Conservation (phyloP, 345 rosid genomes). For the Pugionium cornutum region DNA sequence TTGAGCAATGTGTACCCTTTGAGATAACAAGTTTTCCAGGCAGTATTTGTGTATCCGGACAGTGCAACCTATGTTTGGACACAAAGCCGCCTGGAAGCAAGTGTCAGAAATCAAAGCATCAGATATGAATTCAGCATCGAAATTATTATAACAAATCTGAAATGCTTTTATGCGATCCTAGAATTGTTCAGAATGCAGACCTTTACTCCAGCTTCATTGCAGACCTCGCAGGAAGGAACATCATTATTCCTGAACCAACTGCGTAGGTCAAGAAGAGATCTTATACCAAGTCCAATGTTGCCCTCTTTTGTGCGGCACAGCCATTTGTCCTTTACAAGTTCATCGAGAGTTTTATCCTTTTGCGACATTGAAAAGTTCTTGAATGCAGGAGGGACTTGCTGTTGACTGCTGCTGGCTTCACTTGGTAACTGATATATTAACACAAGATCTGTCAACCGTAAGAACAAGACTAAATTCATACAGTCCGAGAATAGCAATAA, state of each 20-base stretch:
- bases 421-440: slow-evolving; percentile 44
- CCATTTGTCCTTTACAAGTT: slow-evolving; percentile 79
- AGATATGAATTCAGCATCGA: slow-evolving; percentile 8
- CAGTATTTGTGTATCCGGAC: slow-evolving; percentile 82
- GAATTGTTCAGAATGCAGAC: slow-evolving; percentile 40
- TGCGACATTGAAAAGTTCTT: slow-evolving; percentile 80
- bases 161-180: not conserved
- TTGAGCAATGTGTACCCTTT: slow-evolving; percentile 45
- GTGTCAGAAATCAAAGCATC: slow-evolving; percentile 16
- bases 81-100: slow-evolving; percentile 64
- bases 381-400: slow-evolving; percentile 62
- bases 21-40: slow-evolving; percentile 56
- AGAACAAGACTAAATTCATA: not conserved
- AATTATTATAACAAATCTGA: not conserved
- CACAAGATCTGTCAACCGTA: slow-evolving; percentile 19
- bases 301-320: slow-evolving; percentile 59
- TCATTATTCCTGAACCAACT: slow-evolving; percentile 74
- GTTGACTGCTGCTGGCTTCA: slow-evolving; percentile 42
- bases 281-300: slow-evolving; percentile 72
- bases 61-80: slow-evolving; percentile 62
- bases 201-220: slow-evolving; percentile 93
- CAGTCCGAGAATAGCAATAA: not conserved
- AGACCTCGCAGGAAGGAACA: slow-evolving; percentile 78
- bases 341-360: slow-evolving; percentile 75
- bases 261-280: slow-evolving; percentile 83